phyloP scores from a whole-genome alignment of 169 alveolate genomes.

The Babesia ovis region DNA sequence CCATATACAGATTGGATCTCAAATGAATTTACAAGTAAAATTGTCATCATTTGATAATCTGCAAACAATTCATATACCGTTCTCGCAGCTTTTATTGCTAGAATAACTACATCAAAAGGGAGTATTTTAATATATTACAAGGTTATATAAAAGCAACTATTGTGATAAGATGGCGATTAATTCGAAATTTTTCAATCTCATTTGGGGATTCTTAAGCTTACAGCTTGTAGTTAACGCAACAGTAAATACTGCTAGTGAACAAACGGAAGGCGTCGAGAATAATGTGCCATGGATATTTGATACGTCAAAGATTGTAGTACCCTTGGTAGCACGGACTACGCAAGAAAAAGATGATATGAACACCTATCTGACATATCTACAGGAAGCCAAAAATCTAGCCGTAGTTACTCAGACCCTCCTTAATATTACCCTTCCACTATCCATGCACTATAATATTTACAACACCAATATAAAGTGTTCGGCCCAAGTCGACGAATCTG shows the following conservation, averaged over 20 bases:
- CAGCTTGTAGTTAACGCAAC: not conserved
- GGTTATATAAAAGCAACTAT: too few relatives aligned
- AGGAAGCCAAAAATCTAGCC: not conserved
- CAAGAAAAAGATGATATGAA: not conserved
- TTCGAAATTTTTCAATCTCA: too few relatives aligned
- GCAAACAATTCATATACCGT: too few relatives aligned
- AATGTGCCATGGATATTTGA: not conserved
- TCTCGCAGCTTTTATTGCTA: too few relatives aligned
- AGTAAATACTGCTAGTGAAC: not conserved
- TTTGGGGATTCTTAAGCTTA: too few relatives aligned
- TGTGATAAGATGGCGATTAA: too few relatives aligned
- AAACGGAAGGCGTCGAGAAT: not conserved
- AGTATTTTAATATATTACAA: too few relatives aligned
- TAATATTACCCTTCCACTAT: not conserved
- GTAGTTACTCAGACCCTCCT: not conserved
- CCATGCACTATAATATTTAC: not conserved
- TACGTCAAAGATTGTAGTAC: not conserved
- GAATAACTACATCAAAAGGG: too few relatives aligned
- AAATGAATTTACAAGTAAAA: too few relatives aligned
- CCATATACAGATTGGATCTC: too few relatives aligned
- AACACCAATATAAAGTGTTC: too few relatives aligned
- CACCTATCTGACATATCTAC: not conserved
- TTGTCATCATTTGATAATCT: too few relatives aligned
- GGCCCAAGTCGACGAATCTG: not conserved
- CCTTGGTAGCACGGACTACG: not conserved